A percentile compares a stretch with the other conserved stretches of the same genome.
phyloP scores from a whole-genome alignment of 2,329 filamentous ascomycete species.

The Ophiostoma quercus region DNA sequence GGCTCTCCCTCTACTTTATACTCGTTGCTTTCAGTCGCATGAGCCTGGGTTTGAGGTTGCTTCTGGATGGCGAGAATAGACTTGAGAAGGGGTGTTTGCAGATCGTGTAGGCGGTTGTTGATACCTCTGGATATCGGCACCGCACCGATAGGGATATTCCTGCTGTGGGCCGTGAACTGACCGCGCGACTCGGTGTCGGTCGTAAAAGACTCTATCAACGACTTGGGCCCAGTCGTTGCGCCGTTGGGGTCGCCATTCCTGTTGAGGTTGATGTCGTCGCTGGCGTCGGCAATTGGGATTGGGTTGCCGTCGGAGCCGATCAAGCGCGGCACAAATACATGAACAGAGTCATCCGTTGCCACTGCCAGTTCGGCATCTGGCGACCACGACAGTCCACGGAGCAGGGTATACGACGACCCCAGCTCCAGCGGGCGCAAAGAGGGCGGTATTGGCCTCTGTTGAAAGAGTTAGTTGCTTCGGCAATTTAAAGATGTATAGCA shows the following conservation, averaged over 20 bases:
- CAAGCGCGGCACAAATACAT: conserved; percentile 48
- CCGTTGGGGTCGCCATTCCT: conserved; percentile 28
- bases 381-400: conserved; percentile 47
- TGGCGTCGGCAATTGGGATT: conserved; percentile 27
- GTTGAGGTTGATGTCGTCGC: conserved; percentile 24
- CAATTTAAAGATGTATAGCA: too few species aligned
- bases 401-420: conserved; percentile 31
- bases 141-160: conserved; percentile 35
- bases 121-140: conserved; percentile 40
- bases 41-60: conserved; percentile 25
- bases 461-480: too few species aligned
- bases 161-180: conserved; percentile 35
- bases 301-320: conserved; percentile 24
- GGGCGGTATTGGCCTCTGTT: conserved; percentile 30
- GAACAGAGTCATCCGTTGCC: conserved; percentile 51
- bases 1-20: too few species aligned
- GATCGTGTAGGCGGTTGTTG: conserved; percentile 42
- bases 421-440: conserved; percentile 38
- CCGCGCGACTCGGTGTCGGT: conserved; percentile 27
- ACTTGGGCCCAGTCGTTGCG: background rate
- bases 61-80: conserved; percentile 28
- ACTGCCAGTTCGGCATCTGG: conserved; percentile 54
- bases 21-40: background rate
- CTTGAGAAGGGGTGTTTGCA: background rate
- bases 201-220: background rate